Evolutionary conservation across 805 yeast species (phyloP).

Genomic region (Candida nitratophila): DNA sequence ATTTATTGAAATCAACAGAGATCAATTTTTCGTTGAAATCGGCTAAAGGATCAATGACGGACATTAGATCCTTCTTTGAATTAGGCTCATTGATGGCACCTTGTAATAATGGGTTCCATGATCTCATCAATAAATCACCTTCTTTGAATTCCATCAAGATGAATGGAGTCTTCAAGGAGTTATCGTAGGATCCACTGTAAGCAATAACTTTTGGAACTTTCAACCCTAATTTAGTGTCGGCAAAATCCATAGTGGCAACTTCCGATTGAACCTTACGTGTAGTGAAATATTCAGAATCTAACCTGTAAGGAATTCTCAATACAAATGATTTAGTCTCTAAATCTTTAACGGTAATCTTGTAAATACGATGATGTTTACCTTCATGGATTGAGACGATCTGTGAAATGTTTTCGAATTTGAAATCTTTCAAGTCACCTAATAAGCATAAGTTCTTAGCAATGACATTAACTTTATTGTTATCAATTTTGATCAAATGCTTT

Average conservation of each 20-base stretch:
- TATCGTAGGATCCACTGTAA: constrained; percentile 54
- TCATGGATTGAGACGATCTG: constrained; percentile 83
- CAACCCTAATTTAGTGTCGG: constrained; percentile 53
- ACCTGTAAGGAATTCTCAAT: constrained; percentile 79
- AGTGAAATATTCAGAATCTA: constrained; percentile 59
- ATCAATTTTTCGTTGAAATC: constrained; percentile 30
- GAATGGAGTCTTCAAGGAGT: constrained; percentile 66
- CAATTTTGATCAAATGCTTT: constrained; percentile 4
- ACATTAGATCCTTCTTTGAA: constrained; percentile 42
- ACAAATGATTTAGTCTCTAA: constrained; percentile 47
- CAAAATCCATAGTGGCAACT: constrained; percentile 89
- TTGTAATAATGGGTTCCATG: constrained; percentile 78
- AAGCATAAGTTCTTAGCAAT: constrained; percentile 15
- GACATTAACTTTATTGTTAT: constrained; percentile 10
- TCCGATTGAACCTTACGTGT: constrained; percentile 74
- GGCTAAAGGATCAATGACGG: constrained; percentile 66
- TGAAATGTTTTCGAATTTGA: constrained; percentile 34
- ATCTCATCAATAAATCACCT: constrained; percentile 79
- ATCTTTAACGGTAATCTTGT: constrained; percentile 54
- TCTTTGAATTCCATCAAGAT: constrained; percentile 73
- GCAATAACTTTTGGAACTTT: constrained; percentile 69
- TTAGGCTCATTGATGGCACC: constrained; percentile 46
- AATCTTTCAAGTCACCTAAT: constrained; percentile 6
- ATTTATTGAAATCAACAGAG: constrained; percentile 55
- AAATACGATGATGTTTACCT: constrained; percentile 89